These are phyloP conservation scores for Chaetomiaceae sp. DNA, from an alignment of 2,329 filamentous ascomycete genomes.

Conservation along the genomic window DNA sequence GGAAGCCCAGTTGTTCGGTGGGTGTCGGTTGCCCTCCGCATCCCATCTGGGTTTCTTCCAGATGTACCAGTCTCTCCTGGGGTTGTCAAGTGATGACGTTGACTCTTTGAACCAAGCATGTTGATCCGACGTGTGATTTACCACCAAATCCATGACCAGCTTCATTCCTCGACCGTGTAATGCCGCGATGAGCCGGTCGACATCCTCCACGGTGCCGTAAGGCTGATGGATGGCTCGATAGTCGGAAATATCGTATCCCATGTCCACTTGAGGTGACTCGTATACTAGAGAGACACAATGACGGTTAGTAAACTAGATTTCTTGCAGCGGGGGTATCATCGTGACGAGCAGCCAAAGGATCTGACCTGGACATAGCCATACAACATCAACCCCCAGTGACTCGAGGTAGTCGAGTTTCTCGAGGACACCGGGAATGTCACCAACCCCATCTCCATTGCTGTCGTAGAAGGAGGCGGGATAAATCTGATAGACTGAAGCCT, in stretches of 20 bases:
- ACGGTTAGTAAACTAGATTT: no score
- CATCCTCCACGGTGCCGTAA: constrained; percentile 62
- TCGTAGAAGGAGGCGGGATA: constrained; percentile 53
- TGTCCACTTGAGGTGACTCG: constrained; percentile 40
- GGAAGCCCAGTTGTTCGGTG: constrained; percentile 70
- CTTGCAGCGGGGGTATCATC: no score
- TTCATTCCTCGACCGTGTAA: constrained; percentile 51
- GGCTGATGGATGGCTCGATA: constrained; percentile 51
- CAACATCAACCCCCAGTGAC: constrained; percentile 44
- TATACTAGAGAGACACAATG: constrained; percentile 22
- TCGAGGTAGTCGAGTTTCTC: constrained; percentile 48
- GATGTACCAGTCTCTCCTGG: constrained; percentile 60
- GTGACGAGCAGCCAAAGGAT: no score
- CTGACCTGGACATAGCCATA: constrained; percentile 39
- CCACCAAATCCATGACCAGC: constrained; percentile 67
- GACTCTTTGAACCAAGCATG: constrained; percentile 69
- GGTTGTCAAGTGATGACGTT: constrained; percentile 52
- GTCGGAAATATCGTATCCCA: constrained; percentile 64
- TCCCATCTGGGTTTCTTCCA: constrained; percentile 38
- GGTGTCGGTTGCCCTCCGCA: constrained; percentile 54
- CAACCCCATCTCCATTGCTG: constrained; percentile 48
- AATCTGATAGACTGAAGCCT: constrained; percentile 51
- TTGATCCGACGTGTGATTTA: constrained; percentile 71
- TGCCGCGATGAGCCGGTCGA: constrained; percentile 55
- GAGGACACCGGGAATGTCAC: constrained; percentile 50